Percentiles rank a stretch among this genome's conserved stretches.
Evolutionary conservation across 2,329 filamentous ascomycete species (phyloP).

Genomic region (Colletotrichum truncatum): DNA sequence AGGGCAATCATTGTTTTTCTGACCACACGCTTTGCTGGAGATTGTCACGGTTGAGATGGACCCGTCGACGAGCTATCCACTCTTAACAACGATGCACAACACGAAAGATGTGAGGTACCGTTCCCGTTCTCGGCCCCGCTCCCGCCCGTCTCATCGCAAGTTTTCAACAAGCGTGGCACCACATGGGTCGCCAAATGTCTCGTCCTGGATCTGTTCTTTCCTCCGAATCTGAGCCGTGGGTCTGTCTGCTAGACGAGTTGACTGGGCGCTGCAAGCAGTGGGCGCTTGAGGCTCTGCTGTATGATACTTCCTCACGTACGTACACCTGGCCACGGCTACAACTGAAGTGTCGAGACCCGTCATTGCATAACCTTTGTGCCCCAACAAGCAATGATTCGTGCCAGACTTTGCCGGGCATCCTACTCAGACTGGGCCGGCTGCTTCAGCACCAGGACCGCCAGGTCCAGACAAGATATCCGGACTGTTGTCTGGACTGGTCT

Average conservation of each 20-base stretch:
- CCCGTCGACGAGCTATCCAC: background rate
- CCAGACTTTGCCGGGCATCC: background rate
- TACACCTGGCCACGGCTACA: too few relatives aligned
- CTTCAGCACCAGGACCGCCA: background rate
- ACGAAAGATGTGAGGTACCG: background rate
- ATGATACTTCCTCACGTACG: too few relatives aligned
- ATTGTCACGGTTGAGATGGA: background rate
- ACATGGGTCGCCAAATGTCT: conserved; percentile 1
- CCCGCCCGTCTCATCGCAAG: conserved; percentile 13
- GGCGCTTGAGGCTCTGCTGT: too few relatives aligned
- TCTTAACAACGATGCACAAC: background rate
- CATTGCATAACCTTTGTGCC: too few relatives aligned
- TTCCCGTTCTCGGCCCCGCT: conserved; percentile 4
- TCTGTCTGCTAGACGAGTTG: background rate
- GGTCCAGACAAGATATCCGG: background rate
- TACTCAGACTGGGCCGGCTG: background rate
- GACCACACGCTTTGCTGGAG: conserved; percentile 3
- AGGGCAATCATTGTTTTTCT: background rate
- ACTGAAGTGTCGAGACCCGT: too few relatives aligned
- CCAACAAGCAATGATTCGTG: too few relatives aligned
- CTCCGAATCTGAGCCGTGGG: too few relatives aligned
- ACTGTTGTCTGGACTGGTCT: background rate
- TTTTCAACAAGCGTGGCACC: conserved; percentile 5
- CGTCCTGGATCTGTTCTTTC: background rate
- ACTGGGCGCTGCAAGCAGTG: conserved; percentile 4